Evolutionary conservation across 2,329 filamentous ascomycete genomes (phyloP), one percentile per base, ranked within the genome.

Genomic region (Claviceps purpurea): DNA sequence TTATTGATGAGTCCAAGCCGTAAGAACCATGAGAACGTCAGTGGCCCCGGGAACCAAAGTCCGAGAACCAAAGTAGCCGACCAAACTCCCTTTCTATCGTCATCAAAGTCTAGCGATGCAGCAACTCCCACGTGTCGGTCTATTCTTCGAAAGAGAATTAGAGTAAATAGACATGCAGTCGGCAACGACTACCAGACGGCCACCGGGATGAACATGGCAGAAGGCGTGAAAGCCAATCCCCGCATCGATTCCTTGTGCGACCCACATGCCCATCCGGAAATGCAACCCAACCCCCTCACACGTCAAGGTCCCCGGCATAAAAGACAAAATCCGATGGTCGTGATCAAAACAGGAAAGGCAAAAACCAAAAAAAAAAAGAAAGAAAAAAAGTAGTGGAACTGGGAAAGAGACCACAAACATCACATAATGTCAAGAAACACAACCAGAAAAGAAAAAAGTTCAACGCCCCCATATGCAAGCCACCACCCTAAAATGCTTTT

Each of bases 401-500:
- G 51, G 42, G 53, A 42, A 55, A 56, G 54, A 51, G 60, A 43
- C 18, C 8, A 20, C 5, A 43, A 24, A 24, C 30, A 34, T 34
- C 30, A 61, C 56, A 53, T 56, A 55, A n/a, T 11, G 8, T 11
- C 18, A 47, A 38, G 47, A 22, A 44, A 51, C 37, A n/a, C 26
- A 50, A 26, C 5, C n/a, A 51, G 34, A 54, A 43, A 55, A 54
- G 49, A 54, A 56, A 56, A 61, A 59, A 52, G 52, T 53, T 58
- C 60, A 69, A 69, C 67, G 65, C 67, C 67, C 60, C 62, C 60
- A 56, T 62, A 69, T 69, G 67, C 66, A 47, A 69, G 61, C 61
- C 62, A 57, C 62, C 60, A 52, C 56, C 61, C 61, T 59, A 52
- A 39, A 52, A 58, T 57, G 57, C 56, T 64, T 62, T 64, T 49